Evolutionary conservation across 2,329 filamentous ascomycete genomes (phyloP).

Genomic region (Alternaria sp.): DNA sequence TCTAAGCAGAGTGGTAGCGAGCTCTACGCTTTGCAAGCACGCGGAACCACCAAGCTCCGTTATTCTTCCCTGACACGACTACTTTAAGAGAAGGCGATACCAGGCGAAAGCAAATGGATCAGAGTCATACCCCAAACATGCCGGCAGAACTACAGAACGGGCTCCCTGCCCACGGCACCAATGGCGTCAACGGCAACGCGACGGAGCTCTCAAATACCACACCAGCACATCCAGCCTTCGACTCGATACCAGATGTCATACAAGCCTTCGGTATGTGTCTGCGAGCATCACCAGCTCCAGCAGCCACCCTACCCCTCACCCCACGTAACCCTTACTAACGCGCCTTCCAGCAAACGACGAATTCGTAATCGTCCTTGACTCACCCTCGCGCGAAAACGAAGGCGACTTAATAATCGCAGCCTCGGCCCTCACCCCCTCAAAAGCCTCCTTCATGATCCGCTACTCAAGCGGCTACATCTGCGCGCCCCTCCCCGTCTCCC

Average conservation of each 20-base stretch:
- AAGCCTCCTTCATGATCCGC: slow-evolving; percentile 96
- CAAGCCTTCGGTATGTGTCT: slow-evolving; percentile 50
- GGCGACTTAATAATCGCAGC: slow-evolving; percentile 97
- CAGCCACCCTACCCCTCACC: neutral
- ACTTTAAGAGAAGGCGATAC: neutral
- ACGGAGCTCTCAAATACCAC: slow-evolving; percentile 29
- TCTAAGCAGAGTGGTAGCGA: slow-evolving; percentile 5
- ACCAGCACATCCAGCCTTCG: slow-evolving; percentile 50
- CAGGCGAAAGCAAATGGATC: neutral
- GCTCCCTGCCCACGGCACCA: slow-evolving; percentile 22
- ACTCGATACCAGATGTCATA: slow-evolving; percentile 55
- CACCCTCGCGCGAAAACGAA: slow-evolving; percentile 92
- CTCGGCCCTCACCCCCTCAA: slow-evolving; percentile 78
- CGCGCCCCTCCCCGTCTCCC: slow-evolving; percentile 75
- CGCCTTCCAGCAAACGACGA: slow-evolving; percentile 65
- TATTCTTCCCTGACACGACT: neutral
- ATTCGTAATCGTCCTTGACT: slow-evolving; percentile 96
- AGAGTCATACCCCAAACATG: slow-evolving; percentile 21
- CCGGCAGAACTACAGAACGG: slow-evolving; percentile 24
- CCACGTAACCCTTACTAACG: neutral
- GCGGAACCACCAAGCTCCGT: neutral
- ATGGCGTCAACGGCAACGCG: slow-evolving; percentile 24
- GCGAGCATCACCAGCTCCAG: neutral
- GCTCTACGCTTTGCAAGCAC: slow-evolving; percentile 1
- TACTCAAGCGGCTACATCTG: slow-evolving; percentile 90